Conservation (phyloP, 345 rosid genomes). For the Eucalyptus marginata region DNA sequence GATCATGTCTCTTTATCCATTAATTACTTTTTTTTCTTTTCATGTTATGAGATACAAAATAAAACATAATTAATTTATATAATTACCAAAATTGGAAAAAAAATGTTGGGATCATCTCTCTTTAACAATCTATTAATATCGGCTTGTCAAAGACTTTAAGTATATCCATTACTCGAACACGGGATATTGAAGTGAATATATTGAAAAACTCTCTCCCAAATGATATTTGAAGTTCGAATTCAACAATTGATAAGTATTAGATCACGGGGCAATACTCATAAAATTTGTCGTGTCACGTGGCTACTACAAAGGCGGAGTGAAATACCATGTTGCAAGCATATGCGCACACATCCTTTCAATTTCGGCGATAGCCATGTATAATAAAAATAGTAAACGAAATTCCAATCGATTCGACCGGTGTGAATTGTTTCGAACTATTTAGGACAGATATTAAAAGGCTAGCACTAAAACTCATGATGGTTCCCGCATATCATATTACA, state of each 20-base stretch:
- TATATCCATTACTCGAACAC: neutral
- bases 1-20: neutral
- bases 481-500: neutral
- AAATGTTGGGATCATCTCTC: neutral
- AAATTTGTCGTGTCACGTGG: neutral
- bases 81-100: neutral
- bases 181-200: neutral
- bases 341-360: neutral
- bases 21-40: neutral
- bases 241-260: neutral
- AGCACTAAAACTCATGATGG: neutral
- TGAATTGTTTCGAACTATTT: neutral
- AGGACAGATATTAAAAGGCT: neutral
- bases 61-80: neutral
- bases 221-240: neutral
- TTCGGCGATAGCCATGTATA: neutral
- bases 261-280: neutral
- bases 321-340: neutral
- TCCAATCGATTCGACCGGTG: rapidly evolving
- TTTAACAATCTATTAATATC: neutral
- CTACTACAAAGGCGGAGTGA: neutral
- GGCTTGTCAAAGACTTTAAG: too few relatives aligned
- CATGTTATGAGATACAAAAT: neutral
- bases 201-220: neutral
- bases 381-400: neutral